A percentile compares a stretch with the other conserved stretches of the same genome.
Evolutionary conservation across 331 rosid genomes (phyloP).

Genomic region (Pyracantha coccinea): DNA sequence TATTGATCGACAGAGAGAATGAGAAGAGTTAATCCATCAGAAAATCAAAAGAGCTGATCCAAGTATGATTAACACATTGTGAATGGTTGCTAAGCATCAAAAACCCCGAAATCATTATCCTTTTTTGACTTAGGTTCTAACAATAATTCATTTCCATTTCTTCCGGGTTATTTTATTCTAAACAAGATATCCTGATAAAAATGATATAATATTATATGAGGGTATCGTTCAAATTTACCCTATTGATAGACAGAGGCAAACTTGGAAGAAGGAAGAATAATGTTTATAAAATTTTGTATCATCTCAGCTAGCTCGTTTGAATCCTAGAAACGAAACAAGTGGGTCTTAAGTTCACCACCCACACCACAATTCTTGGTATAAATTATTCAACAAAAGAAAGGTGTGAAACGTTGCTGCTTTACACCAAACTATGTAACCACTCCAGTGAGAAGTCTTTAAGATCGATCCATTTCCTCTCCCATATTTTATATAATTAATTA

Average conservation of each 20-base stretch:
- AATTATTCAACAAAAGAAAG: slow-evolving; percentile 2
- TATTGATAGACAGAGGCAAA: background rate
- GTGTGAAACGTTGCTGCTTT: slow-evolving; percentile 25
- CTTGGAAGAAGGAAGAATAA: background rate
- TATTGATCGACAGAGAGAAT: too few relatives aligned
- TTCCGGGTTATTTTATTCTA: too few relatives aligned
- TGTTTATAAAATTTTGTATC: background rate
- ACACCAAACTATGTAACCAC: slow-evolving; percentile 26
- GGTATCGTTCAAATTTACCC: background rate
- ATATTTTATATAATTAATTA: background rate
- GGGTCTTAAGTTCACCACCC: background rate
- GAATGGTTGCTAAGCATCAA: background rate
- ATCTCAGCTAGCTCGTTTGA: background rate
- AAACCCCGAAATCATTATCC: background rate
- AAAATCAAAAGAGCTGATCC: background rate
- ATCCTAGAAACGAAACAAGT: background rate
- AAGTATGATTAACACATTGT: background rate
- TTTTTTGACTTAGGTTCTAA: too few relatives aligned
- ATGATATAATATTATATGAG: too few relatives aligned
- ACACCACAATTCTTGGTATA: background rate
- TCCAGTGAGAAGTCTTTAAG: slow-evolving; percentile 4
- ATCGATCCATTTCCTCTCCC: background rate
- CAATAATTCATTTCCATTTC: too few relatives aligned
- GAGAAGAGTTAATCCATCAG: background rate
- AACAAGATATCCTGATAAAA: background rate